Percentiles rank a stretch among this genome's conserved stretches.
Evolutionary conservation across 1,139 yeast genomes (phyloP).

Genomic region (Pichia cactophila): DNA sequence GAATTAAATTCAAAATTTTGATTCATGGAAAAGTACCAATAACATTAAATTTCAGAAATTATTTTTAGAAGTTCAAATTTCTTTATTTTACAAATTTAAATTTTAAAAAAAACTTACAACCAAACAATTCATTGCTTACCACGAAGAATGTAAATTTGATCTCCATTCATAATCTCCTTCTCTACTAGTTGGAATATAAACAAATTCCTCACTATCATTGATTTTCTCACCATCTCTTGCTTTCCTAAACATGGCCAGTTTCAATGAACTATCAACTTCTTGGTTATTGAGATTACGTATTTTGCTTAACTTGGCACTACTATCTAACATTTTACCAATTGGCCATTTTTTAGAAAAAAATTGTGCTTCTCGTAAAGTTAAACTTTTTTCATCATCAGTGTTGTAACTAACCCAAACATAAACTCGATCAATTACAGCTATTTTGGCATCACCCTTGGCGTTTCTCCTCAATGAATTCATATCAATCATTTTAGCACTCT

Average conservation of each 20-base stretch:
- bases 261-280: conserved; percentile 36
- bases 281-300: conserved; percentile 52
- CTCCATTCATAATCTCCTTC: conserved; percentile 42
- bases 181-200: conserved; percentile 30
- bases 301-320: conserved; percentile 46
- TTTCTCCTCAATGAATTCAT: conserved; percentile 38
- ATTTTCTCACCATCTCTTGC: conserved; percentile 23
- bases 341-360: conserved; percentile 47
- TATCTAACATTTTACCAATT: conserved; percentile 71
- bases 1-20: too few species aligned
- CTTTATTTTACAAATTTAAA: too few species aligned
- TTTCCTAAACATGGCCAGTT: conserved; percentile 39
- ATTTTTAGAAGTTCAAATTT: too few species aligned
- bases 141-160: conserved; percentile 49
- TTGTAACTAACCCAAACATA: conserved; percentile 53
- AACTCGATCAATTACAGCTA: conserved; percentile 49
- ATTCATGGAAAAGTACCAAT: too few species aligned
- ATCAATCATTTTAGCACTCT: conserved; percentile 25
- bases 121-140: conserved; percentile 28
- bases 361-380: conserved; percentile 24
- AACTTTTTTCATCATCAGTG: conserved; percentile 23
- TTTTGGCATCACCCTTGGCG: conserved; percentile 64
- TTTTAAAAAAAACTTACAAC: too few species aligned
- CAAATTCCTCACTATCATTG: conserved; percentile 23
- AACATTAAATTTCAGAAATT: too few species aligned